These are phyloP conservation scores for Buddleja alternifolia DNA, from an alignment of 257 asterid genomes.

Conservation along the genomic window DNA sequence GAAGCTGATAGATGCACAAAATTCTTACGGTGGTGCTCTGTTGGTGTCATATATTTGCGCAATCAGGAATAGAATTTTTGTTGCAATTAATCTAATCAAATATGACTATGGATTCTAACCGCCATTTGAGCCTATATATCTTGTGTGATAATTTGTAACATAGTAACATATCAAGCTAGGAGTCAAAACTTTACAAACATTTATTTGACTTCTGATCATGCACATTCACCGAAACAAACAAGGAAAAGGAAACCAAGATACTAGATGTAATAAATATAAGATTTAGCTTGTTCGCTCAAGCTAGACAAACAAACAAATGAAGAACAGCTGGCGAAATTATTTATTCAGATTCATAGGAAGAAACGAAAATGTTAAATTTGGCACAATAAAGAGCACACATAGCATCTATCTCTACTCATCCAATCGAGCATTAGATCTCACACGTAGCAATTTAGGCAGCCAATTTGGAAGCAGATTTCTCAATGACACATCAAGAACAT, in stretches of 20 bases:
- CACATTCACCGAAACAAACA: not conserved
- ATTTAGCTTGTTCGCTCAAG: not conserved
- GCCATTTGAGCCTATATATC: not conserved
- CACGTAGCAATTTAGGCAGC: not conserved
- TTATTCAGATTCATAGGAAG: not conserved
- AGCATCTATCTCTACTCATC: not conserved
- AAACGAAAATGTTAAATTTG: not conserved
- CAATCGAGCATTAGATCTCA: not conserved
- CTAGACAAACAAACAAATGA: constrained; percentile 8
- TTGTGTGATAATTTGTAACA: too few relatives aligned
- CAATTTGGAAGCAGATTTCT: not conserved
- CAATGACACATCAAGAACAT: not conserved
- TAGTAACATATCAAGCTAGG: not conserved
- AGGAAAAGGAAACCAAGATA: not conserved
- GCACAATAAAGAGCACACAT: not conserved
- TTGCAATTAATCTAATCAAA: not conserved
- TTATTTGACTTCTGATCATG: not conserved
- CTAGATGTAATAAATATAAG: not conserved
- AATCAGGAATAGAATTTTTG: not conserved
- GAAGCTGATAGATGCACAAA: not conserved
- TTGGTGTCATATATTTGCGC: not conserved
- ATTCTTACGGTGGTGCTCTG: not conserved
- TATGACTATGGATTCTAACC: too few relatives aligned
- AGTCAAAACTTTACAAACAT: not conserved
- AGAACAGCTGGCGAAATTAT: not conserved